Base-by-base conservation (phyloP, 225 moss, liverwort and hornwort genomes). In the Pseudisothecium myosuroides region DNA sequence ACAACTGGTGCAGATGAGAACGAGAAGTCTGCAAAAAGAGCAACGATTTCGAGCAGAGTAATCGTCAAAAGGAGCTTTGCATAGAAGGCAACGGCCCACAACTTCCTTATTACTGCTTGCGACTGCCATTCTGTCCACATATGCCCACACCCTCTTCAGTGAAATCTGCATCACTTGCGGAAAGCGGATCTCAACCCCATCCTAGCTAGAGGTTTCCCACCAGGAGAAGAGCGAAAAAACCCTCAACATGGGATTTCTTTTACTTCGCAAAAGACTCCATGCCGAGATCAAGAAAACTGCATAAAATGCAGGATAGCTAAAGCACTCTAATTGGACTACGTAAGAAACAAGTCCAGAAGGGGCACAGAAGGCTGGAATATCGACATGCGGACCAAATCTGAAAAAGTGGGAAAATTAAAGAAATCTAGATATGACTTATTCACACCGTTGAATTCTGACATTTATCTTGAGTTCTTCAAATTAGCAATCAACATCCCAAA, bases 21-120 rank as follows among this genome's bases (percentile, higher is more conserved):
- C 95, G 55, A 96, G 96, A 87, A 99, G 95, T 71, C 97, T 95
- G 94, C 97, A 99, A 56, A 93, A 88, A 18, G 94, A 97, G 93
- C 99, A 99, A 67, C 99, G 96, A 90, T 89, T 92, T 68, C 96
- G 95, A 87, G 92, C 85, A 90, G 96, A 94, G 84, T 99, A 99
- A 83, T 97, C 97, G 90, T 97, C 97, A 87, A 95, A 99, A 47
- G 92, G 89, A 91, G 90, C 91, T 68, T 88, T 36, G 94, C 99
- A 99, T 26, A 92, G 83, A 71, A 96, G 90, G 89, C 97, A 99
- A 54, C 88, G 90, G 60, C 99, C 97, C 61, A 96, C 88, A 87
- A 97, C 89, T 85, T 95, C 91, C 80, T 75, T 72, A 66, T 94
- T 91, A 60, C 87, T 90, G 93, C 90, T 94, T 85, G 95, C 92